Percentiles rank a stretch among this genome's conserved stretches.
Conservation (phyloP, 129 eudicot species). For the Smallanthus sonchifolius region DNA sequence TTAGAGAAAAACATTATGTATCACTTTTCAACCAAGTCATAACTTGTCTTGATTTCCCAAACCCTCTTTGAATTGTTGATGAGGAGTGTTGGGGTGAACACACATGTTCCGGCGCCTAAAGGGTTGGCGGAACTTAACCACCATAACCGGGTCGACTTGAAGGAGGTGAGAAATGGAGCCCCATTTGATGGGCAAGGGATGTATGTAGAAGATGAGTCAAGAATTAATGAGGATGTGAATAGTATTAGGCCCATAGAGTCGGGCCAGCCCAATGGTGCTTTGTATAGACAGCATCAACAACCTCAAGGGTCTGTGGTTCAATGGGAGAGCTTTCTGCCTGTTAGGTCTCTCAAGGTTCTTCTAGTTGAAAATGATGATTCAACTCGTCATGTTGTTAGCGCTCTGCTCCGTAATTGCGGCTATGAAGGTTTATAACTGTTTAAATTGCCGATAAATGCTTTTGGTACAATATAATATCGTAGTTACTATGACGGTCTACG, state of each 20-base stretch:
- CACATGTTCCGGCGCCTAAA: constrained; percentile 33
- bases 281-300: constrained; percentile 39
- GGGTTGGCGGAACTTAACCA: constrained; percentile 48
- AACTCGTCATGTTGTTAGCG: constrained; percentile 71
- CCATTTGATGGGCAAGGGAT: constrained; percentile 38
- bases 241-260: constrained; percentile 15
- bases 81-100: constrained; percentile 42
- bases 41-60: constrained; percentile 31
- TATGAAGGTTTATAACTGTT: constrained; percentile 49
- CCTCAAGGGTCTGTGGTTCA: constrained; percentile 44
- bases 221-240: constrained; percentile 29
- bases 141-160: constrained; percentile 27
- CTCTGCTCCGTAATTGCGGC: constrained; percentile 82
- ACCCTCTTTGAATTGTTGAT: constrained; percentile 53
- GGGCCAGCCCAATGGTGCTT: constrained; percentile 20
- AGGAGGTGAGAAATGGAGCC: constrained; percentile 38
- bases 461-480: constrained; percentile 4
- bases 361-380: constrained; percentile 82
- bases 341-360: constrained; percentile 52
- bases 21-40: constrained; percentile 29
- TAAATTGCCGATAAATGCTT: constrained; percentile 7
- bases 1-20: constrained; percentile 49
- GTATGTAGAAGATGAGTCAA: constrained; percentile 44
- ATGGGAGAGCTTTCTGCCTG: constrained; percentile 74
- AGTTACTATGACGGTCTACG: constrained; percentile 3